Evolutionary conservation across 805 yeast species (phyloP), one percentile per base, ranked within the genome.

Genomic region (Zygosaccharomyces bisporus): DNA sequence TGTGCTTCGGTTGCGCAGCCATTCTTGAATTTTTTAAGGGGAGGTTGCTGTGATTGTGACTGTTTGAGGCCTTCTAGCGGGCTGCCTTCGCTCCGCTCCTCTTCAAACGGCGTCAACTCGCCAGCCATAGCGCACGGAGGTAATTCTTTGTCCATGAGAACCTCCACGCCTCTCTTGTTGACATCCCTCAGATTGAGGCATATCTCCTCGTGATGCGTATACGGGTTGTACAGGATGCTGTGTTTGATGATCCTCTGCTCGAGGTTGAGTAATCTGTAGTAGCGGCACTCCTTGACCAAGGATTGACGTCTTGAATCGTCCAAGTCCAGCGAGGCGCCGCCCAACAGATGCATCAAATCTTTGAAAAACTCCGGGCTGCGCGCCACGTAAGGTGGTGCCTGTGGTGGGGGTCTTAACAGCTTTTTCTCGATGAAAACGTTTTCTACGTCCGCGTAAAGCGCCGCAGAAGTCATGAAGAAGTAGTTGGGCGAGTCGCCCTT

Each of bases 401-500:
- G 75, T 1, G 93, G 87, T 3, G 95, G 95, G 0, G 96, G 96
- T 30, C 96, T 66, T 2, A 84, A 63, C 53, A 81, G 63, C 29
- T 74, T 69, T 41, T 66, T 67, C 6, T 60, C 52, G 12, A 59
- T 52, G 43, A 64, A 64, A 8, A 70, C 52, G 14, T 69, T 68
- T 18, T 74, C 70, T 8, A 80, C 75, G 47, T 80, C 81, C 2
- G 68, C 60, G 46, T 78, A 69, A 16, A 81, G 60, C 1, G 79
- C 68, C 25, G 77, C 75, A 54, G 72, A 74, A 2, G 84, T 75
- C 29, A 87, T 67, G 8, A 83, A 74, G 66, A 89, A 86, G 62
- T 73, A 88, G 63, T 89, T 89, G 8, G 91, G 95, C 36, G 67
- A 60, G 58, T 90, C 88, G 0, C 95, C 96, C 2, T 78, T 72